Evolutionary conservation across 169 alveolate genomes (phyloP).

Genomic region (Cryptosporidium muris): DNA sequence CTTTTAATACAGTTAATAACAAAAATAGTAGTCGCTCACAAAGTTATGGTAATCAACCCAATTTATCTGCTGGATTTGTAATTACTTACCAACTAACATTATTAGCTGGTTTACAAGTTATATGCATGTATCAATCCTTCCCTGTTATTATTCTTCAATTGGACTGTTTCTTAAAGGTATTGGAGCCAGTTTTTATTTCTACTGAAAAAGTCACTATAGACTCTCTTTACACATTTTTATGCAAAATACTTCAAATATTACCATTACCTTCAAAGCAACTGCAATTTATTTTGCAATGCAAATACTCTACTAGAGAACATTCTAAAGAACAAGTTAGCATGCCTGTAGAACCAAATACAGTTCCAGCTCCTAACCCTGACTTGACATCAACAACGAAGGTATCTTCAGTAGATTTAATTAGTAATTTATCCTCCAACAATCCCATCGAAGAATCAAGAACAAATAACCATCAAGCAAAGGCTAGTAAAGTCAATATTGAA

Average conservation of each 20-base stretch:
- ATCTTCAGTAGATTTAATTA: not conserved
- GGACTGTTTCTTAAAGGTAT: constrained; percentile 20
- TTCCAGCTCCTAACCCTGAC: too few species aligned
- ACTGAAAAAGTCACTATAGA: constrained; percentile 27
- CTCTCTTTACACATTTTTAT: constrained; percentile 21
- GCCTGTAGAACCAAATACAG: too few species aligned
- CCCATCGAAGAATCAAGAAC: constrained; percentile 1
- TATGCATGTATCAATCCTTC: constrained; percentile 1
- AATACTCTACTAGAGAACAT: not conserved
- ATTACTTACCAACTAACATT: constrained; percentile 45
- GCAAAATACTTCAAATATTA: constrained; percentile 41
- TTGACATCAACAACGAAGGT: not conserved
- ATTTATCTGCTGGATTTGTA: not conserved
- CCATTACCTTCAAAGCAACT: constrained; percentile 50
- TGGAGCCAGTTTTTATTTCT: constrained; percentile 41
- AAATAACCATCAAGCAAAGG: not conserved
- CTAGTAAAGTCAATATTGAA: constrained; percentile 10
- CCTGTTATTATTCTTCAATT: constrained; percentile 6
- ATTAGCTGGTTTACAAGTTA: constrained; percentile 58
- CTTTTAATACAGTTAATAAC: not conserved
- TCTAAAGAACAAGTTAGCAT: too few species aligned
- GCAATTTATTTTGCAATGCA: not conserved
- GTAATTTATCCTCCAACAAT: not conserved
- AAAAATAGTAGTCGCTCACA: constrained; percentile 1
- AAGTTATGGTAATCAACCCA: not conserved